Conservation (phyloP, 176 grass and related monocot genomes). For the Carex pumila region DNA sequence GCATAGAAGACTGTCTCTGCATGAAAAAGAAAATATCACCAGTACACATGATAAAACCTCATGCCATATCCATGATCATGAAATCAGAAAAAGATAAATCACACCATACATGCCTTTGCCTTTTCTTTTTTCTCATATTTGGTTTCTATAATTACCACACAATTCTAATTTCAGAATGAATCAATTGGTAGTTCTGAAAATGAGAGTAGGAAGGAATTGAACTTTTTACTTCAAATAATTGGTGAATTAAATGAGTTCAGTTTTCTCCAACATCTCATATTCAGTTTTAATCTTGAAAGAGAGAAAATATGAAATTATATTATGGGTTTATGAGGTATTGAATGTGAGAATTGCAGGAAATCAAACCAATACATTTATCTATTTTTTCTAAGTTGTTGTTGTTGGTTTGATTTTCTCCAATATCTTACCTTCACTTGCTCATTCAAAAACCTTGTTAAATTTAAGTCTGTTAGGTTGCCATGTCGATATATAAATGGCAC, state of each 20-base stretch:
- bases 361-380: background rate
- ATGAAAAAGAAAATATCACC: too few relatives aligned
- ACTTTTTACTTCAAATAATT: background rate
- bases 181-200: background rate
- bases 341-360: constrained; percentile 21
- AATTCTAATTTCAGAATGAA: background rate
- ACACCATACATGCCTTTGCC: background rate
- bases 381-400: background rate
- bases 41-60: background rate
- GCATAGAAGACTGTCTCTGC: too few relatives aligned
- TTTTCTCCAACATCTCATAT: constrained; percentile 13
- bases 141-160: background rate
- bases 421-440: constrained; percentile 6
- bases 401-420: constrained; percentile 8
- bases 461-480: background rate
- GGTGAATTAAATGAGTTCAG: background rate
- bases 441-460: background rate
- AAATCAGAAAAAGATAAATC: background rate
- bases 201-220: background rate
- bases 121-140: background rate
- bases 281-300: background rate
- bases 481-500: too few relatives aligned
- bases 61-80: background rate
- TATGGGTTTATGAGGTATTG: background rate
- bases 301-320: too few relatives aligned